Conservation (phyloP, 1,284 basidiomycete genomes). For the Thecaphora thlaspeos region DNA sequence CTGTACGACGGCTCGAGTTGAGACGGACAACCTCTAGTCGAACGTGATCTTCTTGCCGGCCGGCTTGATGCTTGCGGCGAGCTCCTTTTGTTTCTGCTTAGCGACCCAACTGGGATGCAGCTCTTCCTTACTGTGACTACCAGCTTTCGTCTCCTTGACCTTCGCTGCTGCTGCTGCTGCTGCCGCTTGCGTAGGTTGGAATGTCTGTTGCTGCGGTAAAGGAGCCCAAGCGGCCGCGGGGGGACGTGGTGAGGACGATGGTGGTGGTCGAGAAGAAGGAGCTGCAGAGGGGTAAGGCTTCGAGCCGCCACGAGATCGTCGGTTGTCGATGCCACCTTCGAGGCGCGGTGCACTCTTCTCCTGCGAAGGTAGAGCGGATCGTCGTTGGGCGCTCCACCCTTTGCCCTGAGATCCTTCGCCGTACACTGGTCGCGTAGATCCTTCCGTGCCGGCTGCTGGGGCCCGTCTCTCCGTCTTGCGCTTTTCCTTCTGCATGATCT, state of each 20-base stretch:
- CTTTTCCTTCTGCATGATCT: slow-evolving; percentile 30
- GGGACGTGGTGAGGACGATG: no score
- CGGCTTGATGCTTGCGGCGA: slow-evolving; percentile 34
- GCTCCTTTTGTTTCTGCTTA: slow-evolving; percentile 51
- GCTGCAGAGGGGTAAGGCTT: no score
- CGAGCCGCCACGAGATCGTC: neutral
- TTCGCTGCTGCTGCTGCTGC: no score
- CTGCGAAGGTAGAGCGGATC: slow-evolving; percentile 1
- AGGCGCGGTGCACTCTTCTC: neutral
- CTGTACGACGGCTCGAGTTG: neutral
- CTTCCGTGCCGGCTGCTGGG: neutral
- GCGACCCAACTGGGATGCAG: slow-evolving; percentile 51
- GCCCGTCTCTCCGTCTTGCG: slow-evolving; percentile 6
- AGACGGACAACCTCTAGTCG: slow-evolving; percentile 11
- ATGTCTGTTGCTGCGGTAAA: no score
- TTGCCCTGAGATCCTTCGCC: neutral
- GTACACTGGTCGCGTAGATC: neutral
- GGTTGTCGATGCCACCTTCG: slow-evolving; percentile 1
- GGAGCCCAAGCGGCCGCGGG: no score
- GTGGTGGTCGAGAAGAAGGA: no score
- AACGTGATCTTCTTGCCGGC: slow-evolving; percentile 47
- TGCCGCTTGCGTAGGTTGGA: no score
- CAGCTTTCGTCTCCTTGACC: neutral
- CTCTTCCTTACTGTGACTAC: slow-evolving; percentile 6
- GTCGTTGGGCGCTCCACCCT: slow-evolving; percentile 2